phyloP scores from a whole-genome alignment of 495 filamentous ascomycete genomes.

The Penicillium paradoxum region DNA sequence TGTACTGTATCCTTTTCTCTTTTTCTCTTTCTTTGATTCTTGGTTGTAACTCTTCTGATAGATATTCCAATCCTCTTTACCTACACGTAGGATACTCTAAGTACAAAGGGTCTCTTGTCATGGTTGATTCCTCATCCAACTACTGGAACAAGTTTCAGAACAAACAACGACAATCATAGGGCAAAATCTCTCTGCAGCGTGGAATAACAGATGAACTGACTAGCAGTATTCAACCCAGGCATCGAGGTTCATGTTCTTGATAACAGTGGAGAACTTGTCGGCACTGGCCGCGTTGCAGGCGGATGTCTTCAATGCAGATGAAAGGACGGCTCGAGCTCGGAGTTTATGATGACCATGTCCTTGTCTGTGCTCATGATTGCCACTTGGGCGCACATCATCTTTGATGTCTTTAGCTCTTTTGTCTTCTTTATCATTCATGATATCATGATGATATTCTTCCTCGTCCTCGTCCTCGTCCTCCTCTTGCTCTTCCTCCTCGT shows the following conservation, averaged over 20 bases:
- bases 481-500: not conserved
- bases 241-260: slow-evolving; percentile 10
- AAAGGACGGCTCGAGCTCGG: not conserved
- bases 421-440: too few relatives aligned
- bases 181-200: not conserved
- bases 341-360: not conserved
- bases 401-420: too few relatives aligned
- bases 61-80: too few relatives aligned
- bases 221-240: slow-evolving; percentile 10
- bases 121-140: too few relatives aligned
- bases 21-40: too few relatives aligned
- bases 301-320: not conserved
- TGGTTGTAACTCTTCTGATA: too few relatives aligned
- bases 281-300: slow-evolving; percentile 4
- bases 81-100: too few relatives aligned
- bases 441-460: too few relatives aligned
- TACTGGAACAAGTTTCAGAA: too few relatives aligned
- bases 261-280: slow-evolving; percentile 8
- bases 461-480: not conserved
- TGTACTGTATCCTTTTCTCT: too few relatives aligned
- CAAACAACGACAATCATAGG: not conserved
- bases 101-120: too few relatives aligned
- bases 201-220: not conserved
- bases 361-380: not conserved
- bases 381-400: not conserved